phyloP scores from a whole-genome alignment of 139 green algal species.

The Micractinium conductrix region DNA sequence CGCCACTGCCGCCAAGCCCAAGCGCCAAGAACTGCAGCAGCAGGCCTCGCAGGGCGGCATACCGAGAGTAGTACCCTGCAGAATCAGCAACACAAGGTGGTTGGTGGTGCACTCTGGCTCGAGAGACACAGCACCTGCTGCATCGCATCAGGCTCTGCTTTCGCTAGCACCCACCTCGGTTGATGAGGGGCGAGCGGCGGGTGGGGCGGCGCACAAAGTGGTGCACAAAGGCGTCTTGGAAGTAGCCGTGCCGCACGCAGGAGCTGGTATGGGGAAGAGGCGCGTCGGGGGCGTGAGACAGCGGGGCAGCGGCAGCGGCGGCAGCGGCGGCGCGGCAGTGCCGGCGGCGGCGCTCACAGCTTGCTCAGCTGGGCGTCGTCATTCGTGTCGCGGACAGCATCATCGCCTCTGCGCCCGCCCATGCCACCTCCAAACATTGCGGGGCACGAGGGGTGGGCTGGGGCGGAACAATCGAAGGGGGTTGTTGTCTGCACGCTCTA shows the following conservation, averaged over 20 bases:
- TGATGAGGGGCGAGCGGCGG: constrained; percentile 83
- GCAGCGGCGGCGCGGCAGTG: background rate
- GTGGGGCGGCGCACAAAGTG: constrained; percentile 74
- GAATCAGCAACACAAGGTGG: background rate
- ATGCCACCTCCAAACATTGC: too few relatives aligned
- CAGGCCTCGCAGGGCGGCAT: constrained; percentile 66
- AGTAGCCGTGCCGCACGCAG: constrained; percentile 83
- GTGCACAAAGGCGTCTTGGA: constrained; percentile 83
- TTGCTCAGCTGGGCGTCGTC: constrained; percentile 91
- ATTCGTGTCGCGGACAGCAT: constrained; percentile 83
- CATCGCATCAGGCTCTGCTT: background rate
- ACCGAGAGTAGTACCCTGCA: constrained; percentile 84
- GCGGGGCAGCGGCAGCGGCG: background rate
- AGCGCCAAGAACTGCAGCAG: constrained; percentile 67
- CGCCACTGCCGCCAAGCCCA: background rate
- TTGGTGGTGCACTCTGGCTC: background rate
- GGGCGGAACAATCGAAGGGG: too few relatives aligned
- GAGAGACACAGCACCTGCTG: background rate
- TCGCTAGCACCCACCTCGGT: constrained; percentile 64
- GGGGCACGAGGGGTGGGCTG: too few relatives aligned
- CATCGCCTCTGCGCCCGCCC: too few relatives aligned
- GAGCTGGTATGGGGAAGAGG: constrained; percentile 58
- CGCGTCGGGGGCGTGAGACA: too few relatives aligned
- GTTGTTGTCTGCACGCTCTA: too few relatives aligned
- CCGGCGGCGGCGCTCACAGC: constrained; percentile 57